These are phyloP conservation scores for Podaxis sp. DNA, from an alignment of 768 basidiomycete species.

Conservation along the genomic window DNA sequence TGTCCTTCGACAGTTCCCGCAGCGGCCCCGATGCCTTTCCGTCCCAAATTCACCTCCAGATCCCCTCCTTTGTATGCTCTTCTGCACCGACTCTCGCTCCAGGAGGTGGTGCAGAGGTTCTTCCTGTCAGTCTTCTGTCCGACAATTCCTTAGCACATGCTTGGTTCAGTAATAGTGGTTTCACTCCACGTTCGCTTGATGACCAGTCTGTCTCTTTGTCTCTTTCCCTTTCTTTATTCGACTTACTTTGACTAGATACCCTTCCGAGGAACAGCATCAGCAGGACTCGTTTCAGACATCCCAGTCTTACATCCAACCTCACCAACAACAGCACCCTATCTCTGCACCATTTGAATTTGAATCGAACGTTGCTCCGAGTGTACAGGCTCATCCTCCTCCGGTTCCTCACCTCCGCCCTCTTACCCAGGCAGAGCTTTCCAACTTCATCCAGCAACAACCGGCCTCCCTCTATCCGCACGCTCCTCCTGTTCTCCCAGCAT, in stretches of 20 bases:
- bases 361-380: neutral
- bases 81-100: slow-evolving; percentile 60
- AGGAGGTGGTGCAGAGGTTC: slow-evolving; percentile 73
- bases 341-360: slow-evolving; percentile 28
- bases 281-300: neutral
- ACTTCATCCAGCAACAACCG: slow-evolving; percentile 5
- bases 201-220: slow-evolving; percentile 15
- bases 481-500: slow-evolving; percentile 6
- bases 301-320: neutral
- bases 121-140: slow-evolving; percentile 46
- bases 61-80: slow-evolving; percentile 63
- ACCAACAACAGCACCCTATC: slow-evolving; percentile 1
- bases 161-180: slow-evolving; percentile 54
- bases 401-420: slow-evolving; percentile 15
- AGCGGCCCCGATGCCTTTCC: slow-evolving; percentile 1
- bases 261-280: neutral
- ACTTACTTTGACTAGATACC: slow-evolving; percentile 4
- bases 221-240: neutral
- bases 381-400: slow-evolving; percentile 14
- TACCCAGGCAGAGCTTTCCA: slow-evolving; percentile 8
- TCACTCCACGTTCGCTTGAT: slow-evolving; percentile 20
- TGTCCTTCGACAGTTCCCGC: slow-evolving; percentile 18
- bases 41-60: slow-evolving; percentile 34
- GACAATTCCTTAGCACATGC: slow-evolving; percentile 24
- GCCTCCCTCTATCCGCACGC: neutral